Base-by-base conservation (phyloP, 1,284 basidiomycete genomes). In the Tranzscheliella williamsii region DNA sequence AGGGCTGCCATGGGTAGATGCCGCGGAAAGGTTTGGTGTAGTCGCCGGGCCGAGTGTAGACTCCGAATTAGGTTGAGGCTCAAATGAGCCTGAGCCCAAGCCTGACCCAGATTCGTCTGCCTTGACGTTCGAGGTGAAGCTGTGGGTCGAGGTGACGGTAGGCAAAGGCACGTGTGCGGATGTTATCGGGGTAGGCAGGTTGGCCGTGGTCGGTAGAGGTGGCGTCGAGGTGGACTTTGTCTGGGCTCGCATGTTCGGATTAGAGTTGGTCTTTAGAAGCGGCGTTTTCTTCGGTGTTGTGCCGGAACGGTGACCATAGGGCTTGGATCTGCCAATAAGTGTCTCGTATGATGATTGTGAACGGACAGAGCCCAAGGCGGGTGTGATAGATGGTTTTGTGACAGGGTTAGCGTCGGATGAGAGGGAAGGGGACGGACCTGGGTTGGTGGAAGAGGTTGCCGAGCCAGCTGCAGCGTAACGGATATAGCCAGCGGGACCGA, bases 171-270 rank as follows among this genome's bases (percentile, higher is more conserved):
- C 26, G 8, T 27, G 26, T 27, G 26, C 8, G 8, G 26, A 27
- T 8, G 24, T 9, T 15, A 20, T 5, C 22, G 15, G 15, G 2
- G 4, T 20, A 7, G 33, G 23, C 18, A 31, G 37, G 17, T 42
- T 31, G 18, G 44, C 24, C 2, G 57, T 34, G 15, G 67, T 35
- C 5, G 51, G 35, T 26, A 42, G 31, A 8, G 58, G 40, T 11
- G 52, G 13, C 20, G 29, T 29, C 9, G 34, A 12, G 17, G 24
- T 3, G 5, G 45, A 24, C 23, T 40, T 26, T 3, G 30, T 15
- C 21, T 42, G 47, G 16, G 31, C 38, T 22, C 50, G 50, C 9
- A 71, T 38, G 32, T 64, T 71, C 20, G 68, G 68, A 27, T 71
- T 69, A 7, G 68, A 71, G 43, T 34, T 48, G 3, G 57, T 55